Evolutionary conservation across 2,329 filamentous ascomycete species (phyloP).

Genomic region (Nannizziopsis arthrosporioides): DNA sequence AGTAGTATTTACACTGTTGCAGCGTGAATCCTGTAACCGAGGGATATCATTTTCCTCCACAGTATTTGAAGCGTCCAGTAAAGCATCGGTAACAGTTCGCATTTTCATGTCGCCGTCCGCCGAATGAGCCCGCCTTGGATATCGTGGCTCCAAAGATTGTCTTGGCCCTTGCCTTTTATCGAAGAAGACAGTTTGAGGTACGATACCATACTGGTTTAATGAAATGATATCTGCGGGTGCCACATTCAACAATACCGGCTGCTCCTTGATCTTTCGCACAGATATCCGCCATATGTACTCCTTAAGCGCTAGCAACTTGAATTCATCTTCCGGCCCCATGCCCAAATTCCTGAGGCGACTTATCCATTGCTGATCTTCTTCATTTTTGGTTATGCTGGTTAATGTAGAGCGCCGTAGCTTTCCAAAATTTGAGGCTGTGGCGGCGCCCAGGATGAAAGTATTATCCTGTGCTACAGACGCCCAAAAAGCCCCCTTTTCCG

Average conservation of each 20-base stretch:
- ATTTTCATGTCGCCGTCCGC: conserved; percentile 33
- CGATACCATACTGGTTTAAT: conserved; percentile 63
- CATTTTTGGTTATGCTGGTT: conserved; percentile 58
- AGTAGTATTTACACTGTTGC: conserved; percentile 22
- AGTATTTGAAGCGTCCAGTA: conserved; percentile 82
- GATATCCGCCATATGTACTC: conserved; percentile 88
- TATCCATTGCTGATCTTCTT: conserved; percentile 94
- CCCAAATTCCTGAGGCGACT: conserved; percentile 71
- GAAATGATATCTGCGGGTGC: conserved; percentile 49
- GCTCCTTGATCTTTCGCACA: conserved; percentile 52
- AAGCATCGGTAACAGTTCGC: conserved; percentile 78
- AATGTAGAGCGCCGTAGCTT: conserved; percentile 47
- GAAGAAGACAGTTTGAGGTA: conserved; percentile 83
- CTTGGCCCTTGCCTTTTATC: conserved; percentile 57
- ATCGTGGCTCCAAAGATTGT: conserved; percentile 20
- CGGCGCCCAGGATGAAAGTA: conserved; percentile 54
- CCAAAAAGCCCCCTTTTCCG: conserved; percentile 80
- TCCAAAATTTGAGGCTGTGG: conserved; percentile 45
- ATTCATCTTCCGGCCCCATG: conserved; percentile 69
- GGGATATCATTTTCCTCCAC: conserved; percentile 53
- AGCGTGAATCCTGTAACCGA: conserved; percentile 25
- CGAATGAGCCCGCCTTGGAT: conserved; percentile 15
- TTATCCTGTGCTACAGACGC: conserved; percentile 59
- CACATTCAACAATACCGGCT: conserved; percentile 26
- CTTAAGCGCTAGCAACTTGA: conserved; percentile 71